A percentile compares a stretch with the other conserved stretches of the same genome.
These are phyloP conservation scores for Teratosphaeria nubilosa DNA, from an alignment of 2,329 filamentous ascomycete genomes.

Conservation along the genomic window DNA sequence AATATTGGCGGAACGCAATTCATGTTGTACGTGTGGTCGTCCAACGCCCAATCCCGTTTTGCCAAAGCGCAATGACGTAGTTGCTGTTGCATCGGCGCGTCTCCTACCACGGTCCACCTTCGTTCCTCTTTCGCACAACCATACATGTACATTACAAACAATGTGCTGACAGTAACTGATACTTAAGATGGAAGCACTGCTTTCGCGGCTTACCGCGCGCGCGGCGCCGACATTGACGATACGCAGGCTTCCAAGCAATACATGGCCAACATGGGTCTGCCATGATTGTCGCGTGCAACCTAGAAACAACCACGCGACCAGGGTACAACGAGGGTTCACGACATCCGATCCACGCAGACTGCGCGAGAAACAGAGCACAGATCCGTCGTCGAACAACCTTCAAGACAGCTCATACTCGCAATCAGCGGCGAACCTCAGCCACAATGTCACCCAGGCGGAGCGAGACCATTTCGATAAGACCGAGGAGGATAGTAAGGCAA, in stretches of 20 bases:
- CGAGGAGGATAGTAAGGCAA: constrained; percentile 40
- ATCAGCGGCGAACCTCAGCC: constrained; percentile 30
- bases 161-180: not conserved
- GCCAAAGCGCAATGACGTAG: not conserved
- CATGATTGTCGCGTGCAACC: constrained; percentile 9
- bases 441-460: constrained; percentile 37
- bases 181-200: constrained; percentile 17
- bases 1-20: not conserved
- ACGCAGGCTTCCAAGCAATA: not conserved
- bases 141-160: not conserved
- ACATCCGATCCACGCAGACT: not conserved
- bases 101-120: not conserved
- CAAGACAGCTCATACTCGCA: constrained; percentile 22
- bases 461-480: constrained; percentile 34
- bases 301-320: constrained; percentile 1
- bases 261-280: constrained; percentile 3
- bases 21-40: not conserved
- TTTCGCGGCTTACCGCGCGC: constrained; percentile 17
- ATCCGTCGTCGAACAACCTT: not conserved
- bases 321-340: constrained; percentile 1
- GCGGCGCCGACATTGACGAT: constrained; percentile 12
- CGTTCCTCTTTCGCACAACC: not conserved
- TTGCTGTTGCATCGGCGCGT: not conserved
- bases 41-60: not conserved
- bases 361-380: constrained; percentile 1